Base-by-base conservation (phyloP, 2,329 filamentous ascomycete genomes). In the Colletotrichum trifolii region DNA sequence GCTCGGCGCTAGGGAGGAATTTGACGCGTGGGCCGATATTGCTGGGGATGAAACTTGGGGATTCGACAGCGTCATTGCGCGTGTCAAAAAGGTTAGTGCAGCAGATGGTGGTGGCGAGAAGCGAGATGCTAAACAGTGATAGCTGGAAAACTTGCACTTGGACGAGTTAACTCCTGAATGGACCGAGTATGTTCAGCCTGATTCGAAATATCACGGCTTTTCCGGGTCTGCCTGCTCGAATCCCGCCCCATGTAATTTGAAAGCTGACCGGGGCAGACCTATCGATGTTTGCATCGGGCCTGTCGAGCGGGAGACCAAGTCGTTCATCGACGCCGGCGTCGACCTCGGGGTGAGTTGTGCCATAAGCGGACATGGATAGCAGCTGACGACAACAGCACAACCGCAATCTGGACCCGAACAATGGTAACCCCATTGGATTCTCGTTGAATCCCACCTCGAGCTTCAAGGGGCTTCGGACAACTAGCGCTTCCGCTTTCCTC, bases 1-100 rank as follows among this genome's bases (percentile, higher is more conserved):
- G 3, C 69, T 84, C 34, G 89, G 89, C 3, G 81, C 85, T 2
- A 76, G 78, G 1, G 86, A 86, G 55, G 89, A 91, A 67, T 90
- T 87, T 65, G 81, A 91, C 35, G 80, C 85, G 57, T 90, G 88
- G 87, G 86, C 86, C 1, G 75, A 78, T 0, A 66, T 83, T 2
- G 83, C 86, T 0, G 85, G 75, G 0, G 88, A 91, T 67, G 80
- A 87, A 5, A 71, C 75, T 0, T 91, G 61, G 61, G 61, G 49
- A 2, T 64, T 64, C 10, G 43, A 54, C 6, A 61, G 47, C 8
- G 50, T 64, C 12, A 2, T 61, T 10, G 43, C 54, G 17, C 42
- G 46, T 13, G 38, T 64, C 4, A 64, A 50, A 10, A 13, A 64
- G 61, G 61, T 55, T 11, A 4, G 33, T 36, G 13, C 10, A 17